phyloP scores from a whole-genome alignment of 257 asterid genomes.

The Echium plantagineum region DNA sequence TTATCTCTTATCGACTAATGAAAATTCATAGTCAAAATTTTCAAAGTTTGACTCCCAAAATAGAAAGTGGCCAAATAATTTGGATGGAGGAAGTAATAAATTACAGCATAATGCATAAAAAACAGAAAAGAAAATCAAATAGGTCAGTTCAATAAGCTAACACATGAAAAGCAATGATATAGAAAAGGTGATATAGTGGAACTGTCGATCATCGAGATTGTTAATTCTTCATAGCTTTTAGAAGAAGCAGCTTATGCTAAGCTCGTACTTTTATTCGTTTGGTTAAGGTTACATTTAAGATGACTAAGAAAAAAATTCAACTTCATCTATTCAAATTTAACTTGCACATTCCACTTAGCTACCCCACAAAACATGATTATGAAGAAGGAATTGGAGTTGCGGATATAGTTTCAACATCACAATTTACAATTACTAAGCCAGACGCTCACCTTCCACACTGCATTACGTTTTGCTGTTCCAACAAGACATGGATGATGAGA shows the following conservation, averaged over 20 bases:
- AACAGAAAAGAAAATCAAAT: too few relatives aligned
- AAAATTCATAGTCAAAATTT: too few relatives aligned
- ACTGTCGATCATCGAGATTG: not conserved
- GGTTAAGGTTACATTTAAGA: not conserved
- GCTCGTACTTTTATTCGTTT: not conserved
- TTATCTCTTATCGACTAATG: too few relatives aligned
- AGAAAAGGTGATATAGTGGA: not conserved
- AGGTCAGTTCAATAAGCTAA: too few relatives aligned
- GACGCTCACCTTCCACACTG: slow-evolving; percentile 76
- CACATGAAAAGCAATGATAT: not conserved
- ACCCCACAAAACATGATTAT: not conserved
- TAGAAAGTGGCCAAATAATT: too few relatives aligned
- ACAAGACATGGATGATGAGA: slow-evolving; percentile 79
- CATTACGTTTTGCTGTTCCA: slow-evolving; percentile 53
- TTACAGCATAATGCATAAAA: not conserved
- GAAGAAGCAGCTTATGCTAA: too few relatives aligned
- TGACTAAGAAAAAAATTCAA: not conserved
- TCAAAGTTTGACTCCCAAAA: too few relatives aligned
- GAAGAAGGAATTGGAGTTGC: not conserved
- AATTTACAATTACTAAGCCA: slow-evolving; percentile 1
- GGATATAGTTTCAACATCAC: not conserved
- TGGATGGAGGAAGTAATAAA: too few relatives aligned
- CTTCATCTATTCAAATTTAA: not conserved
- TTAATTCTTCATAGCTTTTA: too few relatives aligned
- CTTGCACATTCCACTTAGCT: not conserved